Evolutionary conservation across 2,329 filamentous ascomycete species (phyloP).

Genomic region (Aspergillus fumigatiaffinis): DNA sequence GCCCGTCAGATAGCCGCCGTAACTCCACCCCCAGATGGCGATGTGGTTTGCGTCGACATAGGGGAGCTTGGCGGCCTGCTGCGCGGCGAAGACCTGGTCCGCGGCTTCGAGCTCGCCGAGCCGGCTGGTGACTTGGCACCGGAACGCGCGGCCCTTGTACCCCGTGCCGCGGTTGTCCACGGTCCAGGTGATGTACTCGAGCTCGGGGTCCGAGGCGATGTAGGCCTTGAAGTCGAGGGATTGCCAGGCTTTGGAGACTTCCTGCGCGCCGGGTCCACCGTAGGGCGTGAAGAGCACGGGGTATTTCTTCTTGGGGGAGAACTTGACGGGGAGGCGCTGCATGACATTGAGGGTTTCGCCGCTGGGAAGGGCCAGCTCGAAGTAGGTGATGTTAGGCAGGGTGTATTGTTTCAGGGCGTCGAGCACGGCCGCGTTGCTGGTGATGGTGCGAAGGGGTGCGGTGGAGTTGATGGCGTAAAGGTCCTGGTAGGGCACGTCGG

Average conservation of each 20-base stretch:
- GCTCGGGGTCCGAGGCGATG: conserved; percentile 63
- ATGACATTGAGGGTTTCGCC: conserved; percentile 62
- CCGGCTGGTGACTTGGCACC: conserved; percentile 54
- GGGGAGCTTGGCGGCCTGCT: conserved; percentile 47
- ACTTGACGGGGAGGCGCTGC: conserved; percentile 62
- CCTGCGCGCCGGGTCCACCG: conserved; percentile 62
- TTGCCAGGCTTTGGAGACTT: conserved; percentile 56
- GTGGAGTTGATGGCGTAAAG: conserved; percentile 57
- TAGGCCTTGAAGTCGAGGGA: conserved; percentile 58
- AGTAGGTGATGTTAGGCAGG: conserved; percentile 62
- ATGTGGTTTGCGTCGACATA: conserved; percentile 59
- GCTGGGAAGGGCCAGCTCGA: conserved; percentile 59
- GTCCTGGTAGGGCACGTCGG: conserved; percentile 66
- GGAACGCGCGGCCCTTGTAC: conserved; percentile 60
- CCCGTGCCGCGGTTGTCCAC: conserved; percentile 67
- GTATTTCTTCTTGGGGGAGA: conserved; percentile 60
- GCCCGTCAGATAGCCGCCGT: conserved; percentile 62
- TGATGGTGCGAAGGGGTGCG: conserved; percentile 55
- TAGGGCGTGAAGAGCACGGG: conserved; percentile 65
- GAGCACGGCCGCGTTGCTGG: conserved; percentile 57
- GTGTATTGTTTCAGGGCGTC: conserved; percentile 56
- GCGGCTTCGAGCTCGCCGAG: conserved; percentile 61
- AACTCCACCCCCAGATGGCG: conserved; percentile 67
- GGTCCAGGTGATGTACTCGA: conserved; percentile 64
- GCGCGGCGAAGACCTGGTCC: conserved; percentile 66